Evolutionary conservation across 805 yeast genomes (phyloP).

Genomic region (Nakazawaea siamensis): DNA sequence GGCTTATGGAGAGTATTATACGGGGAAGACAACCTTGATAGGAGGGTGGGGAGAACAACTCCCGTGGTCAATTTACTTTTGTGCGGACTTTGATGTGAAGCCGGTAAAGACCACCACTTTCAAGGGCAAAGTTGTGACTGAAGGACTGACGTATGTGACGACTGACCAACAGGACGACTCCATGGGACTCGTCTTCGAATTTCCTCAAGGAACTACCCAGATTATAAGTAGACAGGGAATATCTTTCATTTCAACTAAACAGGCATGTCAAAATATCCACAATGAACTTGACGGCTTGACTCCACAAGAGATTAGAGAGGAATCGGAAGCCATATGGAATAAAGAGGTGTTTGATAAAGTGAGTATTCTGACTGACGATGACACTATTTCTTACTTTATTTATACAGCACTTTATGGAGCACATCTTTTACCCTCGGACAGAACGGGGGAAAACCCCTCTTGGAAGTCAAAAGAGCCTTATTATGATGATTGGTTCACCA

Average conservation of each 20-base stretch:
- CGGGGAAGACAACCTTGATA: conserved; percentile 19
- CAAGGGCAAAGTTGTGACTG: conserved; percentile 1
- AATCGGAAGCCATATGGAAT: conserved; percentile 14
- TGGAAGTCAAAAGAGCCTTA: conserved; percentile 21
- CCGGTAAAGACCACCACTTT: conserved; percentile 14
- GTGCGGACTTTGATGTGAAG: conserved; percentile 20
- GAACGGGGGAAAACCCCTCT: conserved; percentile 24
- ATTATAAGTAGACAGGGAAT: conserved; percentile 18
- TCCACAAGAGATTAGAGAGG: conserved; percentile 13
- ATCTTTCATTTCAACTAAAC: conserved; percentile 21
- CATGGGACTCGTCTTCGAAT: conserved; percentile 20
- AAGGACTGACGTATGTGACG: neutral
- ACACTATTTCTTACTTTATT: conserved; percentile 10
- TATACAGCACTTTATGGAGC: conserved; percentile 23
- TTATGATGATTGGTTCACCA: conserved; percentile 28
- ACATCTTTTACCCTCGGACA: conserved; percentile 23
- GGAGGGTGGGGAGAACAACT: conserved; percentile 27
- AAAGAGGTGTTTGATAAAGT: conserved; percentile 15
- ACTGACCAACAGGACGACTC: conserved; percentile 13
- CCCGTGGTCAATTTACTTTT: conserved; percentile 22
- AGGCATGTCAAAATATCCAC: conserved; percentile 19
- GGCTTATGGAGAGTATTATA: conserved; percentile 15
- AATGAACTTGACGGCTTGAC: conserved; percentile 16
- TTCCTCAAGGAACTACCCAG: conserved; percentile 11
- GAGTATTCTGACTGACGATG: conserved; percentile 11